Conservation (phyloP, 169 alveolate genomes). For the Cryptosporidium ryanae region DNA sequence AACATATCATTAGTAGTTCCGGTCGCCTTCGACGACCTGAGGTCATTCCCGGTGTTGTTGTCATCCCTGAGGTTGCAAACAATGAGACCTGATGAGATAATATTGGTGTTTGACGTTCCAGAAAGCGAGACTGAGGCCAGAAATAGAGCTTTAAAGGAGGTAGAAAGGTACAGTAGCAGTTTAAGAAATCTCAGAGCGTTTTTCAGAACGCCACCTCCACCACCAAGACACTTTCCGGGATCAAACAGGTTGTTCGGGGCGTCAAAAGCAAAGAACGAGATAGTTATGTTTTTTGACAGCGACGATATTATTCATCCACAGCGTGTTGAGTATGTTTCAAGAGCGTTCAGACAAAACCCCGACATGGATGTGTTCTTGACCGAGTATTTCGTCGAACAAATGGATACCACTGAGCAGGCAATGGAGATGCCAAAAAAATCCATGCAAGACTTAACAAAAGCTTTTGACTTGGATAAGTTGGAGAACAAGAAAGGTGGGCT, state of each 20-base stretch:
- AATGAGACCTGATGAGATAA: conserved; percentile 64
- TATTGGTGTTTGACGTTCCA: conserved; percentile 54
- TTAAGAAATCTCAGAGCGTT: conserved; percentile 42
- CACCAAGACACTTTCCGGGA: conserved; percentile 62
- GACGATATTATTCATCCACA: conserved; percentile 73
- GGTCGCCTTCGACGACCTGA: conserved; percentile 55
- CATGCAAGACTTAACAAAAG: conserved; percentile 7
- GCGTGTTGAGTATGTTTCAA: conserved; percentile 55
- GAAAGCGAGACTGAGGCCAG: conserved; percentile 10
- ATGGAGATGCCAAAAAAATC: conserved; percentile 54
- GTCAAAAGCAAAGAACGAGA: conserved; percentile 52
- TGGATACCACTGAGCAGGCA: conserved; percentile 53
- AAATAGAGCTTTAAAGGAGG: neutral
- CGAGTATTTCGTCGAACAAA: conserved; percentile 41
- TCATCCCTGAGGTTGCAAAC: conserved; percentile 63
- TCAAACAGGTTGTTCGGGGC: conserved; percentile 69
- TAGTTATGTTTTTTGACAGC: conserved; percentile 57
- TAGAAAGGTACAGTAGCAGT: conserved; percentile 23
- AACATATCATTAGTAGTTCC: conserved; percentile 63
- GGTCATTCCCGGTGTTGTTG: conserved; percentile 55
- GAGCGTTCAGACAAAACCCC: conserved; percentile 39
- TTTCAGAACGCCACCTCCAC: conserved; percentile 62
- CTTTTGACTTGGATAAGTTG: conserved; percentile 31
- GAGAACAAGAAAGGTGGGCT: conserved; percentile 15
- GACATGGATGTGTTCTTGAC: conserved; percentile 70